These are phyloP conservation scores for Lentinula sp. DNA, from an alignment of 768 basidiomycete genomes.

Conservation along the genomic window DNA sequence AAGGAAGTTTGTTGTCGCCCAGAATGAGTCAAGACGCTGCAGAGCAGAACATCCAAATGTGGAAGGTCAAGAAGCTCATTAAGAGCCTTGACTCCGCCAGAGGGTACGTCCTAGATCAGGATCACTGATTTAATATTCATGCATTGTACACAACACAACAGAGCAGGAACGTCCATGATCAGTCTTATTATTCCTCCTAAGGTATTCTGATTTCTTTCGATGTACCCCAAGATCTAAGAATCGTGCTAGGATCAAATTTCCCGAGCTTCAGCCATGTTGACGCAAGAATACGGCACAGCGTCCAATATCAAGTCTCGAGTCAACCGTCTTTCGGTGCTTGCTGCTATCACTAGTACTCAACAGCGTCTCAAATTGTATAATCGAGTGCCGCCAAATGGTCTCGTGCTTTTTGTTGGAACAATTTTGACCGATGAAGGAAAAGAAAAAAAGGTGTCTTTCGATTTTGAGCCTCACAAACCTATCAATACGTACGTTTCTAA, in stretches of 20 bases:
- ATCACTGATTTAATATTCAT: constrained; percentile 17
- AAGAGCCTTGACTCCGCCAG: constrained; percentile 93
- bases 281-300: constrained; percentile 97
- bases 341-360: constrained; percentile 97
- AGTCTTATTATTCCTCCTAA: constrained; percentile 95
- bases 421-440: constrained; percentile 98
- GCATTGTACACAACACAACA: constrained; percentile 19
- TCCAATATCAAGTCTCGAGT: constrained; percentile 99
- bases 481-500: constrained; percentile 84
- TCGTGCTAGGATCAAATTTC: constrained; percentile 81
- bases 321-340: constrained; percentile 94
- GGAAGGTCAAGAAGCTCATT: constrained; percentile 99
- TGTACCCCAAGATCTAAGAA: background rate
- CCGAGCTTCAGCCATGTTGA: constrained; percentile 90
- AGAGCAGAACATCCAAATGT: constrained; percentile 96
- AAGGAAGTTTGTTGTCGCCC: constrained; percentile 21
- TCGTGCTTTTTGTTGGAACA: constrained; percentile 97
- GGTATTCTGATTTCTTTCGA: constrained; percentile 33
- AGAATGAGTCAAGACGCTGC: constrained; percentile 80
- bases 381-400: constrained; percentile 92
- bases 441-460: constrained; percentile 98
- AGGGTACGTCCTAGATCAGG: constrained; percentile 45
- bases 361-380: constrained; percentile 96
- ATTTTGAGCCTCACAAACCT: constrained; percentile 97
- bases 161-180: constrained; percentile 98